These are phyloP conservation scores for Aethionema arabicum DNA, from an alignment of 345 rosid species.

Conservation along the genomic window DNA sequence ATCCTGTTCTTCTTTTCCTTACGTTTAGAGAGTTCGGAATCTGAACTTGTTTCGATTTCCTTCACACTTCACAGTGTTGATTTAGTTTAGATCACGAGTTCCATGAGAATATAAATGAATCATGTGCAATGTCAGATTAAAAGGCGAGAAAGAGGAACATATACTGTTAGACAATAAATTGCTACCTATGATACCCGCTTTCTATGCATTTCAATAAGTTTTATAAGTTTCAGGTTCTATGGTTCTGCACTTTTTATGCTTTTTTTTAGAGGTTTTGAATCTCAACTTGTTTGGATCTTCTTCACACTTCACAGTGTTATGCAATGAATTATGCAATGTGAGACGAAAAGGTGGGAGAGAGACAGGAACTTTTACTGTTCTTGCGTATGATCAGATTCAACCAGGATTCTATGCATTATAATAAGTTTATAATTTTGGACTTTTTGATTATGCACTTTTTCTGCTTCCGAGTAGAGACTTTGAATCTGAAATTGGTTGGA, in stretches of 20 bases:
- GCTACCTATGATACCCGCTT: neutral
- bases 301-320: too few species aligned
- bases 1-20: neutral
- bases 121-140: neutral
- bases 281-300: too few species aligned
- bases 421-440: neutral
- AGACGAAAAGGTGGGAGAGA: too few species aligned
- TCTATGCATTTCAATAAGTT: neutral
- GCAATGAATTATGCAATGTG: too few species aligned
- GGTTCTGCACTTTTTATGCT: too few species aligned
- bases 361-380: too few species aligned
- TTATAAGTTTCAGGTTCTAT: neutral
- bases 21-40: constrained; percentile 1
- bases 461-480: neutral
- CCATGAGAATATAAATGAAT: neutral
- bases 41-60: constrained; percentile 23
- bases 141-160: neutral
- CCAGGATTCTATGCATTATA: neutral
- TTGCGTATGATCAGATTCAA: too few species aligned
- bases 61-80: neutral
- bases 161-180: constrained; percentile 1
- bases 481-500: constrained; percentile 9
- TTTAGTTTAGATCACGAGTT: constrained; percentile 2
- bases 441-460: neutral
- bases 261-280: too few species aligned